phyloP scores from a whole-genome alignment of 164 flowering plant species.

The Litsea cubeba region DNA sequence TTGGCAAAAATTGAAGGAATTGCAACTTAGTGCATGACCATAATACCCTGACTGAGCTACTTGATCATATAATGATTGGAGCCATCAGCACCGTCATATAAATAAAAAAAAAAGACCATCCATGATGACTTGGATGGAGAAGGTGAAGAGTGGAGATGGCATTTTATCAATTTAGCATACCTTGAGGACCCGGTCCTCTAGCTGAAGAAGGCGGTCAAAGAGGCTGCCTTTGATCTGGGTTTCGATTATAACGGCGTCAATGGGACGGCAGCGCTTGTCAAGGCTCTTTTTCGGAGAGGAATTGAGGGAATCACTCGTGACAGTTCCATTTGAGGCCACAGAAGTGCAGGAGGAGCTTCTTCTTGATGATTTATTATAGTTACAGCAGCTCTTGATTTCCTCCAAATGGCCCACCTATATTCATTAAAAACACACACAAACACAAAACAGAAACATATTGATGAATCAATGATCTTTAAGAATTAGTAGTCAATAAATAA shows the following conservation, averaged over 20 bases:
- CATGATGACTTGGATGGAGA: neutral
- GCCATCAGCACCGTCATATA: neutral
- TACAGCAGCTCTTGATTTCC: slow-evolving; percentile 36
- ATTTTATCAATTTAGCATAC: slow-evolving; percentile 17
- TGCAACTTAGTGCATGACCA: neutral
- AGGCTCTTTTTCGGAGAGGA: slow-evolving; percentile 48
- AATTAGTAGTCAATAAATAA: neutral
- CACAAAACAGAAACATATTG: too few species aligned
- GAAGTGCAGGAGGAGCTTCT: slow-evolving; percentile 46
- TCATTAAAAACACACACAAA: neutral
- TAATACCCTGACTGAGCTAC: too few species aligned
- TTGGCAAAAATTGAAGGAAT: neutral
- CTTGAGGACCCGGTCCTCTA: slow-evolving; percentile 59
- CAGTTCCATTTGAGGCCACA: slow-evolving; percentile 42
- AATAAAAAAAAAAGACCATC: too few species aligned
- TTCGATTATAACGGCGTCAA: slow-evolving; percentile 51
- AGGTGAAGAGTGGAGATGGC: neutral
- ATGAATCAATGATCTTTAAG: too few species aligned
- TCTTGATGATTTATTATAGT: slow-evolving; percentile 23
- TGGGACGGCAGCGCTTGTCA: slow-evolving; percentile 70
- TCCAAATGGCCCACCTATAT: slow-evolving; percentile 64
- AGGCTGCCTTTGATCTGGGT: slow-evolving; percentile 57
- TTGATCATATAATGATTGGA: neutral
- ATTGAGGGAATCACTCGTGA: slow-evolving; percentile 29
- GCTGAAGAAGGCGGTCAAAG: slow-evolving; percentile 46